These are phyloP conservation scores for Aegilops sharonensis DNA, from an alignment of 176 grass and related monocot genomes.

Conservation along the genomic window DNA sequence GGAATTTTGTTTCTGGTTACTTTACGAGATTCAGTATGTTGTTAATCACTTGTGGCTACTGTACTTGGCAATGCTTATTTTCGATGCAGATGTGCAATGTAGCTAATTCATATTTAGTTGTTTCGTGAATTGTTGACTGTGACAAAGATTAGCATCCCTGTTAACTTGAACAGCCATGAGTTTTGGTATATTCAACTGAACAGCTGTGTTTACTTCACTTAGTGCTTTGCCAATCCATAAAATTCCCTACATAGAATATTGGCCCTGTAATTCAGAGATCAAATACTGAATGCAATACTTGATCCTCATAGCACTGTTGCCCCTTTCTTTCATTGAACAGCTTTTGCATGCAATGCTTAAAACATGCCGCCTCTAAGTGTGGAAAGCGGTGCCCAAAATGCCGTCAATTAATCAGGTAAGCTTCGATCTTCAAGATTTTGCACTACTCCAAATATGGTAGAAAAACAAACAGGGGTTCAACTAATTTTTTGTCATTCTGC, in stretches of 20 bases:
- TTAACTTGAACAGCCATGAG: not conserved
- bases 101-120: not conserved
- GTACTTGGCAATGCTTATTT: not conserved
- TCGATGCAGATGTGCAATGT: too few species aligned
- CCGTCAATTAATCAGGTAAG: conserved; percentile 81
- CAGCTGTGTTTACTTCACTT: not conserved
- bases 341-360: conserved; percentile 92
- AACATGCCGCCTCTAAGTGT: conserved; percentile 64
- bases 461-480: not conserved
- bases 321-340: conserved; percentile 39
- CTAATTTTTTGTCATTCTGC: conserved; percentile 28
- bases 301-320: not conserved
- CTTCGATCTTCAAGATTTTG: not conserved
- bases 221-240: not conserved
- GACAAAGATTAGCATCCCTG: not conserved
- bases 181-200: not conserved
- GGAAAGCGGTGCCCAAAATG: conserved; percentile 90
- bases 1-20: not conserved
- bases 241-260: not conserved
- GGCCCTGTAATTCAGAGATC: not conserved
- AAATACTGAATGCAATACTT: not conserved
- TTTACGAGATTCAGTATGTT: not conserved
- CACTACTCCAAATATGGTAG: not conserved
- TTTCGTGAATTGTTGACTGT: not conserved
- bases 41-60: not conserved